phyloP scores from a whole-genome alignment of 2,329 filamentous ascomycete species.

The Polytolypa hystricis region DNA sequence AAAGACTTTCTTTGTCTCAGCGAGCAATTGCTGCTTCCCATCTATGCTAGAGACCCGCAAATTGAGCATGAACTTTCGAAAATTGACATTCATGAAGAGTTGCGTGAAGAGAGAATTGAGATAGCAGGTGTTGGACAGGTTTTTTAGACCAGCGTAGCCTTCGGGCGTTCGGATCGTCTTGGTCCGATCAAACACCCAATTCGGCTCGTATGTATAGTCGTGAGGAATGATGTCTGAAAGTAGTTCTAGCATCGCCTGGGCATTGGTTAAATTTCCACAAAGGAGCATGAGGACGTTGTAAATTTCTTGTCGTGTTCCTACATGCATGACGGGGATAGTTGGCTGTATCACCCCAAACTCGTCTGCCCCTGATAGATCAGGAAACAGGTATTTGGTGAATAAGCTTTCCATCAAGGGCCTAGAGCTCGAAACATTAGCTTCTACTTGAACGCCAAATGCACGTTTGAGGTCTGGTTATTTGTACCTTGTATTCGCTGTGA shows the following conservation, averaged over 20 bases:
- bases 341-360: conserved; percentile 22
- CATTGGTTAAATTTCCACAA: conserved; percentile 40
- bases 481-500: conserved; percentile 26
- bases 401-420: conserved; percentile 41
- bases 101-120: conserved; percentile 91
- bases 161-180: conserved; percentile 62
- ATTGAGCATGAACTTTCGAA: conserved; percentile 71
- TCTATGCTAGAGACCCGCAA: conserved; percentile 46
- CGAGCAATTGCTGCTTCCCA: conserved; percentile 56
- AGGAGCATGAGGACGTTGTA: conserved; percentile 50
- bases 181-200: conserved; percentile 51
- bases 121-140: conserved; percentile 94
- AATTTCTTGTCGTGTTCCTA: conserved; percentile 46
- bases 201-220: conserved; percentile 52
- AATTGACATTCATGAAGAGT: conserved; percentile 87
- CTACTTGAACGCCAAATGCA: too few relatives aligned
- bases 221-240: conserved; percentile 43
- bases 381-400: conserved; percentile 57
- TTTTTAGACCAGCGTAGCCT: conserved; percentile 80
- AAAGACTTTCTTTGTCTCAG: conserved; percentile 72
- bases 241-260: conserved; percentile 41
- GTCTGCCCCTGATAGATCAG: conserved; percentile 34
- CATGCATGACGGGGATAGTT: conserved; percentile 41
- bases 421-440: too few relatives aligned
- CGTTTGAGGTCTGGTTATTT: too few relatives aligned